These are phyloP conservation scores for Arctostaphylos glauca DNA, from an alignment of 148 eudicot species.

Conservation along the genomic window DNA sequence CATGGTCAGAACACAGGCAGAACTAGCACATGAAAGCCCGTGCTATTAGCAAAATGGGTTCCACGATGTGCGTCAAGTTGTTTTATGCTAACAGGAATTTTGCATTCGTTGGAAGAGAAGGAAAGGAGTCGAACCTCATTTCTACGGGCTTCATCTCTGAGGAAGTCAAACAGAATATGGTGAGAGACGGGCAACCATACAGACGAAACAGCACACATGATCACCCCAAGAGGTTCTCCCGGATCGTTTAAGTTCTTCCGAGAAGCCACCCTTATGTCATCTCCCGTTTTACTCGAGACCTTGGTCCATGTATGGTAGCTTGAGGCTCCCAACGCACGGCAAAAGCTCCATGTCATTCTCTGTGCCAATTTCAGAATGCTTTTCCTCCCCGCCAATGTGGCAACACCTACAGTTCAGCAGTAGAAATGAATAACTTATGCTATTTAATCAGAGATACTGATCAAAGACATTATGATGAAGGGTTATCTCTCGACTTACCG, in stretches of 20 bases:
- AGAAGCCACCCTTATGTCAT: slow-evolving; percentile 75
- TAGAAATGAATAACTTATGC: background rate
- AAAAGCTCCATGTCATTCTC: slow-evolving; percentile 82
- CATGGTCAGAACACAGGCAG: background rate
- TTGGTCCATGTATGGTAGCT: slow-evolving; percentile 82
- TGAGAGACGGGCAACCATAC: slow-evolving; percentile 89
- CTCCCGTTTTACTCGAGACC: slow-evolving; percentile 73
- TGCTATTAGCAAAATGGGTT: background rate
- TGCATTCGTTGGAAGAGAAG: background rate
- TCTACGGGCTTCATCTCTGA: slow-evolving; percentile 73
- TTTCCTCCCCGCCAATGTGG: slow-evolving; percentile 91
- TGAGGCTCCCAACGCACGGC: slow-evolving; percentile 77
- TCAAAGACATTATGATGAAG: background rate
- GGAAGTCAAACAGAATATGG: slow-evolving; percentile 59
- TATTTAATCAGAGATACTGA: background rate
- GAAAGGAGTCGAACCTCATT: slow-evolving; percentile 52
- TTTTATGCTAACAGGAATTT: background rate
- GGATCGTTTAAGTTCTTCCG: slow-evolving; percentile 83
- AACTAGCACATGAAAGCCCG: background rate
- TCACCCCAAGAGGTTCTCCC: slow-evolving; percentile 84
- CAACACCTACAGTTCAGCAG: slow-evolving; percentile 46
- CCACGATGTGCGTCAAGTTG: background rate
- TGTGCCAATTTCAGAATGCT: slow-evolving; percentile 88
- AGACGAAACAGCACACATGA: slow-evolving; percentile 72
- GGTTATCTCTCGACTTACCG: slow-evolving; percentile 32